Conservation (phyloP, 108 stramenopile species). For the Fistulifera pelliculosa region DNA sequence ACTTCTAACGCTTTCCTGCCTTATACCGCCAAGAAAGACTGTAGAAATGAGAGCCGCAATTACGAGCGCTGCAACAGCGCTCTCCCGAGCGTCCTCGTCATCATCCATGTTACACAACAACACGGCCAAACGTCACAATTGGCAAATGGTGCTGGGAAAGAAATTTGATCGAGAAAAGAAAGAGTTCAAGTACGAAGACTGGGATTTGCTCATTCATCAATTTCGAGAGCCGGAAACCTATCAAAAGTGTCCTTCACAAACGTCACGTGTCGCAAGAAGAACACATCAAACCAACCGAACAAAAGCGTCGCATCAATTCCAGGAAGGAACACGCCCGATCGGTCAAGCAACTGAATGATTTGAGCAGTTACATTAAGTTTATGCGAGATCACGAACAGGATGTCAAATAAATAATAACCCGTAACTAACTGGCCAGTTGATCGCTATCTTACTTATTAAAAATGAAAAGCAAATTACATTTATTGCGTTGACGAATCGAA, state of each 20-base stretch:
- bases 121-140: neutral
- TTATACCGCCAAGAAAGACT: too few relatives aligned
- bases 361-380: constrained; percentile 6
- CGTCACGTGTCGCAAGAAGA: neutral
- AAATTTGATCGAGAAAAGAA: neutral
- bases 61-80: too few relatives aligned
- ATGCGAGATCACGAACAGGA: neutral
- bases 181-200: constrained; percentile 1
- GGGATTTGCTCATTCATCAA: neutral
- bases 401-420: too few relatives aligned
- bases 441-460: too few relatives aligned
- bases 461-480: too few relatives aligned
- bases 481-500: too few relatives aligned
- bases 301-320: neutral
- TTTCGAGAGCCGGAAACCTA: neutral
- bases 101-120: too few relatives aligned
- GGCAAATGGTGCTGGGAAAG: neutral
- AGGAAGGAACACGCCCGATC: neutral
- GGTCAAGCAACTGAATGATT: constrained; percentile 7
- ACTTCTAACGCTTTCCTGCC: too few relatives aligned
- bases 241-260: neutral
- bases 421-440: too few relatives aligned
- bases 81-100: too few relatives aligned
- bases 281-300: constrained; percentile 10
- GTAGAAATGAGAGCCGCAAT: too few relatives aligned